A percentile compares a stretch with the other conserved stretches of the same genome.
These are phyloP conservation scores for Lasiosphaeria ovina DNA, from an alignment of 495 filamentous ascomycete genomes.

Conservation along the genomic window DNA sequence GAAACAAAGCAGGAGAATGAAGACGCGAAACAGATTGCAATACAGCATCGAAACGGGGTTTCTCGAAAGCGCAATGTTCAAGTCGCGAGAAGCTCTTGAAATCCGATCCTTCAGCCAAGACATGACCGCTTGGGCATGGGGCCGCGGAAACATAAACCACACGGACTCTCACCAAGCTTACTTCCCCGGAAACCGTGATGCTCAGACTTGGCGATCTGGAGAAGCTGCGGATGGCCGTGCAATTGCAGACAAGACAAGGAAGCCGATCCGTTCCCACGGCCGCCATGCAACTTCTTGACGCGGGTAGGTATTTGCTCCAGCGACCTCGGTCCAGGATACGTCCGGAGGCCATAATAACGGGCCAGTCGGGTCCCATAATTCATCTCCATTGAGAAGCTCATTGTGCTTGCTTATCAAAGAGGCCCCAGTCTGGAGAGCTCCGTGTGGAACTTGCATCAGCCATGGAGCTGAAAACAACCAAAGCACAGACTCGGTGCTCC, in stretches of 20 bases:
- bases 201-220: background rate
- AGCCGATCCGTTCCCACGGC: background rate
- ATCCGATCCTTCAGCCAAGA: background rate
- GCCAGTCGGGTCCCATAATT: too few species aligned
- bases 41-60: background rate
- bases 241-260: background rate
- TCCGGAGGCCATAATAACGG: too few species aligned
- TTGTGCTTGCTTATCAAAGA: too few species aligned
- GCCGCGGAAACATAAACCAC: background rate
- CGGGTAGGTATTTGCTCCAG: too few species aligned
- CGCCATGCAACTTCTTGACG: too few species aligned
- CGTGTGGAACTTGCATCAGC: too few species aligned
- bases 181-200: background rate
- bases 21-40: background rate
- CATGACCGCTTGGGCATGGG: background rate
- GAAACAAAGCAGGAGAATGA: background rate
- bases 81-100: background rate
- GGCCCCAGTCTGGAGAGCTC: too few species aligned
- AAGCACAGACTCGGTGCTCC: background rate
- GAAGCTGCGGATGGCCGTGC: background rate
- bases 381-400: too few species aligned
- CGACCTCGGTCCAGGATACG: too few species aligned
- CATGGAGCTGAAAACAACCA: background rate
- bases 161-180: background rate
- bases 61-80: background rate